Percentiles rank a stretch among this genome's conserved stretches.
These are phyloP conservation scores for Blumeriella jaapii DNA, from an alignment of 2,329 filamentous ascomycete species.

Conservation along the genomic window DNA sequence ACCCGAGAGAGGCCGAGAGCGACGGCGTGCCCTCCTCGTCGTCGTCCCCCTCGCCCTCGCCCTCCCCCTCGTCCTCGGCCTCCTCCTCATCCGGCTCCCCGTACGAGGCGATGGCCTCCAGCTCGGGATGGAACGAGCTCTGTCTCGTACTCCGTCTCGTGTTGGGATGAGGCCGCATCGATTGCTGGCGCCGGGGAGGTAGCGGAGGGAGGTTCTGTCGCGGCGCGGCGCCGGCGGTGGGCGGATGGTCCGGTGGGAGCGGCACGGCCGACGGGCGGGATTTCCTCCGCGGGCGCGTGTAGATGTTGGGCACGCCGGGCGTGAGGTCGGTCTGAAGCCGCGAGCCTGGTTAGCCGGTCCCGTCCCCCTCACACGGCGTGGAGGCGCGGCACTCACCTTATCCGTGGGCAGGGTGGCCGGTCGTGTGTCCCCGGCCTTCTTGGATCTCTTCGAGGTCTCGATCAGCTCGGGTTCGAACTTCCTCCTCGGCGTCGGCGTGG, in stretches of 20 bases:
- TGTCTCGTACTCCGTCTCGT: slow-evolving; percentile 31
- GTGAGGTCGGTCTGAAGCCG: slow-evolving; percentile 26
- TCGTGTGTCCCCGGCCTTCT: slow-evolving; percentile 51
- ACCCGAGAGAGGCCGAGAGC: slow-evolving; percentile 23
- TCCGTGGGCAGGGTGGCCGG: slow-evolving; percentile 53
- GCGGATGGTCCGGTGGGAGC: slow-evolving; percentile 39
- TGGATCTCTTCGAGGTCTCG: slow-evolving; percentile 63
- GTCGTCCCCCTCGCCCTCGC: slow-evolving; percentile 31
- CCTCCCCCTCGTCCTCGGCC: slow-evolving; percentile 32
- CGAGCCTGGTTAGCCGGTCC: too few relatives aligned
- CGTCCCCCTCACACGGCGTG: too few relatives aligned
- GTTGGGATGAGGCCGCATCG: slow-evolving; percentile 32
- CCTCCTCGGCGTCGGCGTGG: slow-evolving; percentile 28
- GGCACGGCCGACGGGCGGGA: slow-evolving; percentile 15
- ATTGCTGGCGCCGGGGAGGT: slow-evolving; percentile 30
- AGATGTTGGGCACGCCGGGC: slow-evolving; percentile 25
- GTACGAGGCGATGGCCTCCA: slow-evolving; percentile 28
- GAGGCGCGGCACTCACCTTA: slow-evolving; percentile 59
- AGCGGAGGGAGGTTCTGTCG: slow-evolving; percentile 28
- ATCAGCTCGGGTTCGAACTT: slow-evolving; percentile 70
- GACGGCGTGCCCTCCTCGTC: slow-evolving; percentile 25
- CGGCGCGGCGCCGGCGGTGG: slow-evolving; percentile 28
- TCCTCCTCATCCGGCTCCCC: too few relatives aligned
- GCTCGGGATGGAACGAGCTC: slow-evolving; percentile 31
- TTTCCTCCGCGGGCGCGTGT: slow-evolving; percentile 21